Base-by-base conservation (phyloP, 345 rosid genomes). In the Noccaea bulbosa region DNA sequence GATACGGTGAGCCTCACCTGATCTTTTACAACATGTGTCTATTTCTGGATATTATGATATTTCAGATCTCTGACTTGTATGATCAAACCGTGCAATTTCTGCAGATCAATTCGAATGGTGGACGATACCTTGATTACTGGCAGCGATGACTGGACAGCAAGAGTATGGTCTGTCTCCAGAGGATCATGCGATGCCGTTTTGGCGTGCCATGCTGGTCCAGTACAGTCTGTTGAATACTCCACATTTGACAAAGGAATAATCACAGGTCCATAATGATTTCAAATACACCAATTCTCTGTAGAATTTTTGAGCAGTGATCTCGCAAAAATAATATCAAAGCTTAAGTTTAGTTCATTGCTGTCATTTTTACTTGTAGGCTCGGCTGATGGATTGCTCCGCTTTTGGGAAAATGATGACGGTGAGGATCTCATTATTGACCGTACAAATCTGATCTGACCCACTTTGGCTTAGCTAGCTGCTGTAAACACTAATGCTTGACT, bases 71-170 rank as follows among this genome's bases (percentile, higher is more conserved):
- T 5, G 50, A 4, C 35, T 70, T 66, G 16, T 53, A 44, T 68
- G 78, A 68, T 62, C 7, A 30, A 35, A 53, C 48, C 47, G 50
- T 53, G 17, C 72, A 54, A 50, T 79, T 79, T 48, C 50, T 86
- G 83, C 90, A 95, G 99, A 83, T 85, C 97, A 49, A 80, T 89
- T 58, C 84, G 98, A 84, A 95, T 95, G 99, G 97, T 87, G 30
- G 96, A 88, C 33, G 99, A 95, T 73, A 92, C 97, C 15, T 57
- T 95, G 74, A 75, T 95, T 66, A 95, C 98, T 39, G 99, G 98
- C 53, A 88, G 99, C 77, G 99, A 95, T 82, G 99, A 95, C 73
- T 95, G 99, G 99, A 95, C 99, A 1, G 99, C 99, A 54, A 85
- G 99, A 83, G 82, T 95, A 57, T 95, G 99, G 99, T 88, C 99